phyloP scores from a whole-genome alignment of 495 filamentous ascomycete genomes.

The Penicillium paradoxum region DNA sequence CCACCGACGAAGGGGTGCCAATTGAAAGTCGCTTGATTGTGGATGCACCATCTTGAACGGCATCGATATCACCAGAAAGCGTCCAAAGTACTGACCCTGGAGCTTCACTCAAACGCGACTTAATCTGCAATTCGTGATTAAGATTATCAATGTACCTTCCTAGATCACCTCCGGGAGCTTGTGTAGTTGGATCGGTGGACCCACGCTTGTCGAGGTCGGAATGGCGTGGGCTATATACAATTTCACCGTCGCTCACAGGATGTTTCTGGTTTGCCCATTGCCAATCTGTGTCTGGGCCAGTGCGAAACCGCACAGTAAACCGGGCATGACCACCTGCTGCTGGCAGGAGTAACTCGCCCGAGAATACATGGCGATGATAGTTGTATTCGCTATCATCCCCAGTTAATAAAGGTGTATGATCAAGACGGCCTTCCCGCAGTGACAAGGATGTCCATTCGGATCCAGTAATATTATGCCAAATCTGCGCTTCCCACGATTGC shows the following conservation, averaged over 20 bases:
- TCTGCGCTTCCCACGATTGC: constrained; percentile 63
- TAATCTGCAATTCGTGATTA: constrained; percentile 53
- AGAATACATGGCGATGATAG: constrained; percentile 38
- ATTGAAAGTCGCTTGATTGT: constrained; percentile 52
- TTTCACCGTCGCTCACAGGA: constrained; percentile 55
- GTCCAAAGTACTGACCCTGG: constrained; percentile 69
- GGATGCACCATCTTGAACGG: constrained; percentile 52
- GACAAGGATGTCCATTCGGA: constrained; percentile 35
- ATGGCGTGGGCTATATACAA: constrained; percentile 37
- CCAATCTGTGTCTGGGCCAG: constrained; percentile 52
- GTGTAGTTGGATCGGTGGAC: constrained; percentile 10
- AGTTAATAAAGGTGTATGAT: constrained; percentile 33
- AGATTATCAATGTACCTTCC: constrained; percentile 56
- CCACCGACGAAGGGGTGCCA: constrained; percentile 54
- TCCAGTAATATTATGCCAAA: constrained; percentile 66
- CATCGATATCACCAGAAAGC: constrained; percentile 50
- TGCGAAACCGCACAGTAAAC: constrained; percentile 76
- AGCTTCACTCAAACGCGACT: constrained; percentile 56
- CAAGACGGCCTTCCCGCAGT: constrained; percentile 22
- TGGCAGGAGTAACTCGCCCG: constrained; percentile 31
- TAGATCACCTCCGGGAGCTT: constrained; percentile 40
- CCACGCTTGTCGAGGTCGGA: background rate
- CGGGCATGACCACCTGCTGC: constrained; percentile 32
- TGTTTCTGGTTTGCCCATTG: constrained; percentile 69
- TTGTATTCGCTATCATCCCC: constrained; percentile 12